phyloP scores from a whole-genome alignment of 2,329 filamentous ascomycete genomes.

The Diaporthe sp. region DNA sequence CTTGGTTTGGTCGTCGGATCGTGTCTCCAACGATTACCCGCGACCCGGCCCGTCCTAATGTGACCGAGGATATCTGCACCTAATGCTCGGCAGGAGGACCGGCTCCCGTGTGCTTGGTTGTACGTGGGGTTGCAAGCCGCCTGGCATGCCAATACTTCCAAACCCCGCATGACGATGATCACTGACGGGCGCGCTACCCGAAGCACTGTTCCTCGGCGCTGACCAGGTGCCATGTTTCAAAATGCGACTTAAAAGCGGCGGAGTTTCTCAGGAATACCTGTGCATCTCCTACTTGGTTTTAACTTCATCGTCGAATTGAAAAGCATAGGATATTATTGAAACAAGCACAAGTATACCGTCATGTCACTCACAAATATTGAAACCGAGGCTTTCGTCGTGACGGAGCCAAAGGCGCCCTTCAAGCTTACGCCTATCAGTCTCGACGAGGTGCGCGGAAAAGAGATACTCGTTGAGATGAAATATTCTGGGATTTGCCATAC shows the following conservation, averaged over 20 bases:
- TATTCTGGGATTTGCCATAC: constrained; percentile 39
- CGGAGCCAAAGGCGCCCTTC: constrained; percentile 33
- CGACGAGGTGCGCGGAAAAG: constrained; percentile 38
- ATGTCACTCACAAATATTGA: constrained; percentile 38
- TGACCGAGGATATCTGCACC: background rate
- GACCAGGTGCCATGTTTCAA: background rate
- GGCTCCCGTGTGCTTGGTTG: too few relatives aligned
- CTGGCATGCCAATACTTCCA: background rate
- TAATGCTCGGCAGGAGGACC: background rate
- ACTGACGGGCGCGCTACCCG: constrained; percentile 4
- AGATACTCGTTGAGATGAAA: constrained; percentile 40
- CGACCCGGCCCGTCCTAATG: background rate
- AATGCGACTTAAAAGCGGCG: constrained; percentile 13
- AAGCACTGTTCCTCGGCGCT: background rate
- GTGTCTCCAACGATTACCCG: constrained; percentile 14
- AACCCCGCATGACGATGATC: constrained; percentile 27
- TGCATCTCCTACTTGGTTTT: too few relatives aligned
- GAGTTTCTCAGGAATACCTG: background rate
- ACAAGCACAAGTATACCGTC: background rate
- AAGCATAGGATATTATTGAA: background rate
- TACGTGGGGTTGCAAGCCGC: background rate
- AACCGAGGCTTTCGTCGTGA: constrained; percentile 37
- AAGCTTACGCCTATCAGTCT: constrained; percentile 35
- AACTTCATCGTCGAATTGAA: background rate
- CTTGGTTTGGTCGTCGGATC: background rate